Conservation (phyloP, 352 stramenopile species). For the Aphanomyces euteiches region DNA sequence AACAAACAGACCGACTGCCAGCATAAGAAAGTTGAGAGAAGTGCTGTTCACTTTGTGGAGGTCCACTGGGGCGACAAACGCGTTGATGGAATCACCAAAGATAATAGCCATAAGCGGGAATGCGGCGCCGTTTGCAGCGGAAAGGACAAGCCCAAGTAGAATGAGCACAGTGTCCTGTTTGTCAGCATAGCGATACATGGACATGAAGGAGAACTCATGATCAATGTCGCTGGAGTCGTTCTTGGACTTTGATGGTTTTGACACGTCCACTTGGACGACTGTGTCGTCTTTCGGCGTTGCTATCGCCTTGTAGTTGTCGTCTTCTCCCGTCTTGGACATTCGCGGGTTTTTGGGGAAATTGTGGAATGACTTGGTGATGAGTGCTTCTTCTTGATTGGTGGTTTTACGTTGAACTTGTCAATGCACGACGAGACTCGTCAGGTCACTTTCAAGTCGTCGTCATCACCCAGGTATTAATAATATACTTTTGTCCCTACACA, state of each 20-base stretch:
- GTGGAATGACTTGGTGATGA: neutral
- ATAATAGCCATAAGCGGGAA: conserved; percentile 43
- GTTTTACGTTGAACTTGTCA: neutral
- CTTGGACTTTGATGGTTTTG: neutral
- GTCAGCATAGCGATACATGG: conserved; percentile 4
- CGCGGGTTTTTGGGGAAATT: too few relatives aligned
- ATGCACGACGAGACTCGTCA: neutral
- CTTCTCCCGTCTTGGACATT: neutral
- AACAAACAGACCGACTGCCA: conserved; percentile 41
- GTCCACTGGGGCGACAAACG: conserved; percentile 38
- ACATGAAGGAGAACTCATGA: conserved; percentile 8
- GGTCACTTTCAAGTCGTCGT: neutral
- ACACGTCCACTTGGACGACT: neutral
- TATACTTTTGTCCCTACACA: neutral
- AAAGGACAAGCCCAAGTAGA: conserved; percentile 33
- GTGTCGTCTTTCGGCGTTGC: conserved; percentile 7
- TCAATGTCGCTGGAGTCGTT: neutral
- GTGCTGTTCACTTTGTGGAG: conserved; percentile 36
- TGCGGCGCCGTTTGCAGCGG: conserved; percentile 35
- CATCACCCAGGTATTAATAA: neutral
- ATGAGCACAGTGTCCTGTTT: conserved; percentile 32
- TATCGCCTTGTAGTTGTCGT: neutral
- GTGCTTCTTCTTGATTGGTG: conserved; percentile 1
- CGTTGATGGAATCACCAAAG: conserved; percentile 41
- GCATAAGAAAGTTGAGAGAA: conserved; percentile 35